A percentile compares a stretch with the other conserved stretches of the same genome.
These are phyloP conservation scores for Geranium brycei DNA, from an alignment of 345 rosid species.

Conservation along the genomic window DNA sequence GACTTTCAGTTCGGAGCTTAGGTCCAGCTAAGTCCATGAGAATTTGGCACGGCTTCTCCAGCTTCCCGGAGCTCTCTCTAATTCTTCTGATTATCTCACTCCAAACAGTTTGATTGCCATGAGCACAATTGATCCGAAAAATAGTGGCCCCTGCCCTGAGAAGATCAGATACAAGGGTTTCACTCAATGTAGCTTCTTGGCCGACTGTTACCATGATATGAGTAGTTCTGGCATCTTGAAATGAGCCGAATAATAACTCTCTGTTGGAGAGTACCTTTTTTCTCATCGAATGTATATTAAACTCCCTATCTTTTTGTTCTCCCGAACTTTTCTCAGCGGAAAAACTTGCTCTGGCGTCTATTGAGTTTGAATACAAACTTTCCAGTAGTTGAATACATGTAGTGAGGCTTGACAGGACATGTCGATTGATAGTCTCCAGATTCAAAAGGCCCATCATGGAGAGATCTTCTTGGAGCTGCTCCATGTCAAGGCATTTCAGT, in stretches of 20 bases:
- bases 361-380: constrained; percentile 16
- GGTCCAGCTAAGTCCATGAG: constrained; percentile 78
- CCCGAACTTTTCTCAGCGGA: constrained; percentile 6
- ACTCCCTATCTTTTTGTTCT: constrained; percentile 15
- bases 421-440: constrained; percentile 33
- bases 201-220: constrained; percentile 62
- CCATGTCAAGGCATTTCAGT: constrained; percentile 34
- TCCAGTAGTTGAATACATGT: constrained; percentile 29
- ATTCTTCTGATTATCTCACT: constrained; percentile 49
- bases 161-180: constrained; percentile 34
- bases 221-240: constrained; percentile 24
- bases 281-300: constrained; percentile 14
- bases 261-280: constrained; percentile 24
- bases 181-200: constrained; percentile 41
- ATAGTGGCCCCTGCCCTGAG: constrained; percentile 41
- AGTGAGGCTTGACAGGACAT: constrained; percentile 34
- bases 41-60: constrained; percentile 50
- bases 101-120: constrained; percentile 48
- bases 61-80: constrained; percentile 37
- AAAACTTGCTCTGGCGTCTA: constrained; percentile 6
- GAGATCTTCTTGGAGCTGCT: constrained; percentile 33
- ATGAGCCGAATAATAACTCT: constrained; percentile 39
- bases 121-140: constrained; percentile 62
- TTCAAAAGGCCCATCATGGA: constrained; percentile 31
- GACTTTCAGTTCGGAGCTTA: constrained; percentile 46